phyloP scores from a whole-genome alignment of 768 basidiomycete genomes.

The Solioccasus polychromus region DNA sequence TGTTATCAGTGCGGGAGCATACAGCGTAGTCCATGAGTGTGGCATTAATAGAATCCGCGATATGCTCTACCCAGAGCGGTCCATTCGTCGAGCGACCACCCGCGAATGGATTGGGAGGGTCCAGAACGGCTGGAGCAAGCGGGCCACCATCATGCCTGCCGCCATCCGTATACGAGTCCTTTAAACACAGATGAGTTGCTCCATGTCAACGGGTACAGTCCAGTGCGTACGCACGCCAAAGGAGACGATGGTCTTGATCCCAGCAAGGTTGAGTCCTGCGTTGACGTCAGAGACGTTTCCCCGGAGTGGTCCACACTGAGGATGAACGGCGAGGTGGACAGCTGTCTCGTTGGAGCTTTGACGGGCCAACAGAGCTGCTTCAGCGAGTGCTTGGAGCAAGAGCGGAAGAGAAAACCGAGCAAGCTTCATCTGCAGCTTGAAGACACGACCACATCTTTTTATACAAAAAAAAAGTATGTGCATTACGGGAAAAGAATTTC shows the following conservation, averaged over 20 bases:
- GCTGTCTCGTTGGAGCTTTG: constrained; percentile 15
- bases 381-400: constrained; percentile 2
- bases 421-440: too few relatives aligned
- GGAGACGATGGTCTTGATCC: constrained; percentile 46
- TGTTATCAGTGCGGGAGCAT: constrained; percentile 3
- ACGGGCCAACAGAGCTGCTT: constrained; percentile 1
- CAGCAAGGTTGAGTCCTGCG: constrained; percentile 39
- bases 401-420: neutral
- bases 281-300: constrained; percentile 46
- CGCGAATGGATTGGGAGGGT: constrained; percentile 43
- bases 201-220: too few relatives aligned
- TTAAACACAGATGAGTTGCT: too few relatives aligned
- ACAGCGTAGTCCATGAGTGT: constrained; percentile 52
- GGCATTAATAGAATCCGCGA: constrained; percentile 40
- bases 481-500: too few relatives aligned
- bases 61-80: constrained; percentile 46
- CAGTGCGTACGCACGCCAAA: constrained; percentile 42
- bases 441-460: too few relatives aligned
- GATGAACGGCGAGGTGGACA: constrained; percentile 47
- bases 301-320: constrained; percentile 40
- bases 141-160: constrained; percentile 45
- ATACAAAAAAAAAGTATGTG: neutral
- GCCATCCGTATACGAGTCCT: constrained; percentile 53
- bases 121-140: constrained; percentile 39
- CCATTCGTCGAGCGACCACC: constrained; percentile 54